Evolutionary conservation across 1,284 basidiomycete species (phyloP), one percentile per base, ranked within the genome.

Genomic region (Fomitopsis pinicola): DNA sequence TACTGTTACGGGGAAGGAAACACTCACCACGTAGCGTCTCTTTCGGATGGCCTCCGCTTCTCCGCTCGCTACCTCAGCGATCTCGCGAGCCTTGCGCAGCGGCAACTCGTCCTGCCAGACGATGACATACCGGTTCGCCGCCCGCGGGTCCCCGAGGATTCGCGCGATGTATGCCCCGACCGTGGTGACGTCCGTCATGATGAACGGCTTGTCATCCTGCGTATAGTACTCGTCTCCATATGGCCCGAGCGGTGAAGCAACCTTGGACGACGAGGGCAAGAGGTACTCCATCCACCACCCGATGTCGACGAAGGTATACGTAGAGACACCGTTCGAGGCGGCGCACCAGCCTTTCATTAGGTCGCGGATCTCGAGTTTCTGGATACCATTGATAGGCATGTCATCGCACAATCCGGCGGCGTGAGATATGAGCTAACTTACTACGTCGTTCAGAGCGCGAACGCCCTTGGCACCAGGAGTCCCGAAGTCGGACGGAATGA

Each of bases 261-360:
- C 60, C n/a, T 42, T 58, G 7, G 58, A 19, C 12, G 57, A 42
- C 10, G 52, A 35, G n/a, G 69, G 65, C 15, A 69, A 58, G n/a
- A 53, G n/a, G 33, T 66, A 42, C 59, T 71, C 65, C 66, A 66
- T 67, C 68, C 68, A 71, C 67, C 68, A 71, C 40, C 69, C 69
- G 58, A 69, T 63, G 60, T 69, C 68, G 58, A 71, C 63, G 61
- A 69, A 66, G 10, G 69, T 71, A 55, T 71, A 63, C 8, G 60
- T 12, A 9, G 52, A 54, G 35, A 2, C 19, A 6, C 52, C 52
- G 15, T 38, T 40, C 14, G 52, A 54, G 2, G 33, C 57, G 15
- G 68, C 46, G 42, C 65, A 64, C 38, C 67, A 61, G 1, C 58
- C 59, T 48, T 63, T 40, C 52, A 70, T 35, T 54, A 48, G 66